Evolutionary conservation across 2,329 filamentous ascomycete species (phyloP), one percentile per base, ranked within the genome.

Genomic region (Metarhizium sp.): DNA sequence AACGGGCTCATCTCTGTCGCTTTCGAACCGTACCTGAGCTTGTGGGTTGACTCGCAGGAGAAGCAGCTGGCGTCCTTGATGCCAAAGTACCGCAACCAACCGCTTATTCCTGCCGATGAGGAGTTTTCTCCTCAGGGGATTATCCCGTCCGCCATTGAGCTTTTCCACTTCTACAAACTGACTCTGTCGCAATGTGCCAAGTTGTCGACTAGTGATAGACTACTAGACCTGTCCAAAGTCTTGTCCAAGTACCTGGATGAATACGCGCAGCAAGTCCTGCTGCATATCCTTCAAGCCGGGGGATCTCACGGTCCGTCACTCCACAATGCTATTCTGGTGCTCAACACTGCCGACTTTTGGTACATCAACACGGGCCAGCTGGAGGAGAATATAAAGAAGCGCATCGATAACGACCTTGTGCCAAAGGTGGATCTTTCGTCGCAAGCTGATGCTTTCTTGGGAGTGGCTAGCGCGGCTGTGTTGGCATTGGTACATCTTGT

Each of bases 281-380:
- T 95, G 16, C 81, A 86, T 60, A 86, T 88, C 58, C 66, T 86
- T 6, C 81, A 85, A 60, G 70, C 71, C 4, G 88, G 71, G 65
- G 83, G 69, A 61, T 78, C 61, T 70, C 78, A 65, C 64, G 79
- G 59, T 0, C 75, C 81, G 2, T 71, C 77, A 3, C 65, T 94
- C 2, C 85, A 96, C 63, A 88, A 96, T 59, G 81, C 88, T 3
- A 81, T 96, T 14, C 75, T 95, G 3, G 91, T 97, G 1, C 77
- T 99, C 50, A 99, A 99, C 67, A 97, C 94, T 1, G 92, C 94
- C 0, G 94, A 99, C 66, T 99, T 97, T 69, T 99, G 94, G 81
- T 92, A 96, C 66, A 84, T 84, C 30, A 97, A 95, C 34, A 94
- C 91, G 51, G 91, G 86, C 50, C 92, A 97, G 67, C 78, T 99